Conservation (phyloP, 75 land plant genomes). For the Adiantum capillusveneris region DNA sequence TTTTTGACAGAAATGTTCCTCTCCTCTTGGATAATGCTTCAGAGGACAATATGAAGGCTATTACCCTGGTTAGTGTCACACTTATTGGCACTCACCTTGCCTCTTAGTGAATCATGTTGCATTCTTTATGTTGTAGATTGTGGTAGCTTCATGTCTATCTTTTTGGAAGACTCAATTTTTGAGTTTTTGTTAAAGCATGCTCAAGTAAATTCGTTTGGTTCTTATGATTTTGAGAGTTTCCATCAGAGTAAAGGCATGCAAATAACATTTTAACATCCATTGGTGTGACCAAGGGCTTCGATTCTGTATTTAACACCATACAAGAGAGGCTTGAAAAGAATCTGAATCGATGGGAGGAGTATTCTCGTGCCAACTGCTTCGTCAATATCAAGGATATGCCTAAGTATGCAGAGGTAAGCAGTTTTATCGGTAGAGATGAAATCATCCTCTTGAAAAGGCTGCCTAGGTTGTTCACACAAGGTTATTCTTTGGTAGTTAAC, state of each 20-base stretch:
- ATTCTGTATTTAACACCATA: background rate
- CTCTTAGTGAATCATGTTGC: background rate
- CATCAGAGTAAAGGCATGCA: background rate
- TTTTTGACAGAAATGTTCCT: constrained; percentile 3
- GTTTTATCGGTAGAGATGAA: too few relatives aligned
- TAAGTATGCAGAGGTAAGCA: too few relatives aligned
- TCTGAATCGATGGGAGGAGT: constrained; percentile 4
- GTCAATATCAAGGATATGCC: background rate
- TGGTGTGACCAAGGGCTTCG: background rate
- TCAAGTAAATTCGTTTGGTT: too few relatives aligned
- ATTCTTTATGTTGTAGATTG: background rate
- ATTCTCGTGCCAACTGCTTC: constrained; percentile 5
- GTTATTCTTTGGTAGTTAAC: too few relatives aligned
- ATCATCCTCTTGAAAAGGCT: too few relatives aligned
- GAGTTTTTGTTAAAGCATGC: too few relatives aligned
- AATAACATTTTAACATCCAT: background rate
- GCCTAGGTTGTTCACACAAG: too few relatives aligned
- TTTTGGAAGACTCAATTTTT: background rate
- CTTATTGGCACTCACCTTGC: too few relatives aligned
- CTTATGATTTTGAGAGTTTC: too few relatives aligned
- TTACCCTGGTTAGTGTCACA: background rate
- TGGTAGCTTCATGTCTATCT: background rate
- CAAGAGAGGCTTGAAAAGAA: constrained; percentile 4
- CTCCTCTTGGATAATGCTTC: background rate
- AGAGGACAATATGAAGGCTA: background rate